Conservation (phyloP, 192 early-diverging fungal genomes). For the Coemansia asiatica region DNA sequence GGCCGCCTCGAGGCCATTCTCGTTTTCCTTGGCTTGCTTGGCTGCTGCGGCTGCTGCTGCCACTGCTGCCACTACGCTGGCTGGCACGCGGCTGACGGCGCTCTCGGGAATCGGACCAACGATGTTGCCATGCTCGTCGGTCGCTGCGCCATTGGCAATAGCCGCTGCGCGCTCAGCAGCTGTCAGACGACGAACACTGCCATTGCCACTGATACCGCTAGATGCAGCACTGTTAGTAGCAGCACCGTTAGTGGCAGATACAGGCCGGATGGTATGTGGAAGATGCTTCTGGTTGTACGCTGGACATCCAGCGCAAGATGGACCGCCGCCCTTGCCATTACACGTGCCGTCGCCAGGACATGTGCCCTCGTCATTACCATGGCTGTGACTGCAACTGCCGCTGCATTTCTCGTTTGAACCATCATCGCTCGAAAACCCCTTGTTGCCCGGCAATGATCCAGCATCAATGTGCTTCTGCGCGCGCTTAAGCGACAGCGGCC, state of each 20-base stretch:
- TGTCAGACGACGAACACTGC: conserved; percentile 31
- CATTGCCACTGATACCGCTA: no score
- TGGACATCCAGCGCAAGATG: conserved; percentile 74
- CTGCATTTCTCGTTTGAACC: no score
- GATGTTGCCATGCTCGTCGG: conserved; percentile 54
- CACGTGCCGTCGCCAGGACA: conserved; percentile 79
- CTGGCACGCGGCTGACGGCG: conserved; percentile 38
- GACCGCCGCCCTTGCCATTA: conserved; percentile 70
- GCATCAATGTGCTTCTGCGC: conserved; percentile 27
- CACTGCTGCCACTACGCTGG: conserved; percentile 38
- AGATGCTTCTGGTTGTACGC: conserved; percentile 68
- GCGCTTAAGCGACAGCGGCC: conserved; percentile 52
- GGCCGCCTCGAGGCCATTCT: neutral
- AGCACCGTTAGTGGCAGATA: neutral
- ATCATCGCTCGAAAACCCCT: no score
- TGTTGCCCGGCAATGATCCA: conserved; percentile 3
- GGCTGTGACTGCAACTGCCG: neutral
- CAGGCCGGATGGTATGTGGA: conserved; percentile 35
- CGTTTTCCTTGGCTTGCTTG: neutral
- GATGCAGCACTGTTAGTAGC: neutral
- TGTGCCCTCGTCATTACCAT: conserved; percentile 44
- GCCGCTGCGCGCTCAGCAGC: conserved; percentile 53
- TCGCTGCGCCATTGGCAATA: conserved; percentile 53
- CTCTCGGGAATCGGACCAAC: conserved; percentile 46
- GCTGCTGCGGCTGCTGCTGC: conserved; percentile 11